Conservation (phyloP, 2,329 filamentous ascomycete species). For the Aureobasidium zeae region DNA sequence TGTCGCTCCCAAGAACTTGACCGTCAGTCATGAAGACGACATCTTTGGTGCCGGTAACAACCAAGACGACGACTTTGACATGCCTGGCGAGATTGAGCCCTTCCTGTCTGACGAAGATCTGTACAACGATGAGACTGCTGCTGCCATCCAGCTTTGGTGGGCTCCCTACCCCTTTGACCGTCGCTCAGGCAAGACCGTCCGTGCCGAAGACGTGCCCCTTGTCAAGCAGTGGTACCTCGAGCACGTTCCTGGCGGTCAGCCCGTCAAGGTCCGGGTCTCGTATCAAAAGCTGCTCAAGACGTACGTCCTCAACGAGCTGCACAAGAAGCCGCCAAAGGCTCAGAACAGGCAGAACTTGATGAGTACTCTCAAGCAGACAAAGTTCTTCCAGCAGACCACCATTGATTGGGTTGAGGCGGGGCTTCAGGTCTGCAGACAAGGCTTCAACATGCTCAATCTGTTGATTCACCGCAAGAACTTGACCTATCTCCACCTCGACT, state of each 20-base stretch:
- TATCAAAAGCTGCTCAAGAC: slow-evolving; percentile 97
- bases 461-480: slow-evolving; percentile 97
- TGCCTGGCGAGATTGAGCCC: slow-evolving; percentile 71
- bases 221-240: slow-evolving; percentile 99
- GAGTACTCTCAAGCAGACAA: slow-evolving; percentile 83
- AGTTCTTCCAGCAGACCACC: slow-evolving; percentile 98
- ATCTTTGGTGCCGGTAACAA: slow-evolving; percentile 76
- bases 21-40: slow-evolving; percentile 83
- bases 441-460: slow-evolving; percentile 98
- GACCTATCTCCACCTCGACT: slow-evolving; percentile 95
- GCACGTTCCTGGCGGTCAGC: slow-evolving; percentile 81
- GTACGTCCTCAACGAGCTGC: slow-evolving; percentile 90
- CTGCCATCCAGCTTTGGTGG: slow-evolving; percentile 95
- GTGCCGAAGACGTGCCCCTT: slow-evolving; percentile 90
- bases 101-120: slow-evolving; percentile 86
- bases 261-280: slow-evolving; percentile 93
- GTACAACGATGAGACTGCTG: slow-evolving; percentile 78
- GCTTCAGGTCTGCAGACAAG: slow-evolving; percentile 93
- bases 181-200: slow-evolving; percentile 88
- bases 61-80: slow-evolving; percentile 54
- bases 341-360: slow-evolving; percentile 91
- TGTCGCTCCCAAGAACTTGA: slow-evolving; percentile 89
- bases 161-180: slow-evolving; percentile 93
- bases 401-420: slow-evolving; percentile 99
- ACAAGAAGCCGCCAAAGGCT: slow-evolving; percentile 91